Evolutionary conservation across 129 eudicot species (phyloP), one percentile per base, ranked within the genome.

Genomic region (Smallanthus sonchifolius): DNA sequence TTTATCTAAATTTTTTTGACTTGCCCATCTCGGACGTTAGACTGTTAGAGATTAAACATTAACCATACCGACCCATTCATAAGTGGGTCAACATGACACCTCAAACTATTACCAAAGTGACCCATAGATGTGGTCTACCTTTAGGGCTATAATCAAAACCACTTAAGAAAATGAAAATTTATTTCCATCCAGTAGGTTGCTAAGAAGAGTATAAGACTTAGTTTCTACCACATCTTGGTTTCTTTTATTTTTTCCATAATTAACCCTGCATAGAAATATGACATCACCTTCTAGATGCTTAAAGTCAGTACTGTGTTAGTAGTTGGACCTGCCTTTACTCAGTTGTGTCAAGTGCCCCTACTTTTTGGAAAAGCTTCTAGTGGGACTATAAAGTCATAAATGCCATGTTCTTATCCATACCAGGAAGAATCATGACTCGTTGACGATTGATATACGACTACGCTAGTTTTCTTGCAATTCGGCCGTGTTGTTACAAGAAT

Each of bases 271-370:
- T 65, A 5, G 64, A 65, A 65, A 4, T 59, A 49, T 47, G 67
- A 65, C 19, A 48, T 57, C 38, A 76, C 64, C 79, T 64, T 49
- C 40, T 37, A 75, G 65, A 65, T 49, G 40, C 65, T 35, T 65
- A 13, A 60, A 47, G 17, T 38, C 10, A 65, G 43, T 54, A 35
- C 4, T 32, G 34, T 52, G 7, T 6, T 45, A 65, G 80, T 67
- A 51, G 80, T 75, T 52, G 74, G 73, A 75, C 74, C 66, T 66
- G 10, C 54, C 74, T 75, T 66, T 75, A 72, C 37, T 24, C 40
- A 48, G 59, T 17, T 54, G 56, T 76, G 36, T 76, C 74, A 76
- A 66, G 67, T 66, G 67, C 80, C 80, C 80, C 74, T 39, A 66
- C 44, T 54, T 76, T 67, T 76, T 72, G 74, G 80, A 37, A 76